phyloP scores from a whole-genome alignment of 2,329 filamentous ascomycete genomes.

The Bipolaris oryzae region DNA sequence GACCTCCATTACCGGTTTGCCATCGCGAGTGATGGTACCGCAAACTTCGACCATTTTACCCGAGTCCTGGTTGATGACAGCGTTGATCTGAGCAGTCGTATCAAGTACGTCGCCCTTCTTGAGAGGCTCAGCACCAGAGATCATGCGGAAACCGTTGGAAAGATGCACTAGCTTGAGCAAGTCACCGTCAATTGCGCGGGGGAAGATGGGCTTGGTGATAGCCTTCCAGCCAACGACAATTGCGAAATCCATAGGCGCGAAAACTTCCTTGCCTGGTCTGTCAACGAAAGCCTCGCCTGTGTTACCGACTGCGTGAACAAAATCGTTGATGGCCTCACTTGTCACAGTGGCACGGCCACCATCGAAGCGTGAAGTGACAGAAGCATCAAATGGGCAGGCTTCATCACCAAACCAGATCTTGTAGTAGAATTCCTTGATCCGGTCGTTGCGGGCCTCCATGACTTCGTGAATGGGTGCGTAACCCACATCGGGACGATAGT shows the following conservation, averaged over 20 bases:
- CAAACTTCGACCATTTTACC: constrained; percentile 99
- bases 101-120: constrained; percentile 94
- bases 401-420: constrained; percentile 95
- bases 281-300: constrained; percentile 97
- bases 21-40: constrained; percentile 87
- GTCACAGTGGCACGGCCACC: constrained; percentile 88
- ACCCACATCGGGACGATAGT: constrained; percentile 91
- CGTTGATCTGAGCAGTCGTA: constrained; percentile 94
- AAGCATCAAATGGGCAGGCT: constrained; percentile 78
- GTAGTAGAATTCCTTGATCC: constrained; percentile 99
- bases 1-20: constrained; percentile 92
- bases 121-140: constrained; percentile 89
- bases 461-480: constrained; percentile 98
- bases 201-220: constrained; percentile 99
- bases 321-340: constrained; percentile 93
- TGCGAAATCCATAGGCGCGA: constrained; percentile 97
- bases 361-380: constrained; percentile 86
- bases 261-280: constrained; percentile 89
- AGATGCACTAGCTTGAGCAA: constrained; percentile 94
- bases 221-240: constrained; percentile 99
- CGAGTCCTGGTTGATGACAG: constrained; percentile 96
- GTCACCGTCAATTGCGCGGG: constrained; percentile 92
- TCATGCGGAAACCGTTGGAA: constrained; percentile 98
- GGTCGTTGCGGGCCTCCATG: constrained; percentile 94
- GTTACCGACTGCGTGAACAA: constrained; percentile 98